Base-by-base conservation (phyloP, 441 rosid genomes). In the Brassica balearica region DNA sequence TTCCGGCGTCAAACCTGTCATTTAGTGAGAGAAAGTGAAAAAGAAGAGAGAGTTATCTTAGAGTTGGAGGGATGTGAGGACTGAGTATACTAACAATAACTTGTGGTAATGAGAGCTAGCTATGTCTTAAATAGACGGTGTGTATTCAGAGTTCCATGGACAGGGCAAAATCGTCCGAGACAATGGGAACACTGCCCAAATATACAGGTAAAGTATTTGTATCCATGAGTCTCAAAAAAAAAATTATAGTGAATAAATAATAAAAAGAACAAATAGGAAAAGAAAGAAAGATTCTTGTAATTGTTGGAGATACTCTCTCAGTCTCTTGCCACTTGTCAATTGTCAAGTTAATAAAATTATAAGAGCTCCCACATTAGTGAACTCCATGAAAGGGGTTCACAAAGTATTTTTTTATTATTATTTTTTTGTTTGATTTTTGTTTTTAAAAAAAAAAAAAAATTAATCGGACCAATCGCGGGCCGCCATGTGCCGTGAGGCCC, bases 91-190 rank as follows among this genome's bases (percentile, higher is more conserved):
- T 43, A 70, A 70, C 64, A 69, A 56, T 75, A 80, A 80, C 34
- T 7, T 56, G 82, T 58, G 79, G 82, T 74, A 1, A 63, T 41
- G 72, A 74, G 75, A n/a, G 27, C 6, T 48, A n/a, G 27, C 6
- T 48, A 22, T 38, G 73, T 25, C 55, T 79, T 79, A 69, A 38
- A 79, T 74, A 80, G 75, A 69, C 62, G 43, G 43, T 62, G 65
- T 62, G 59, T 56, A 11, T 20, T 59, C 29, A 62, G 22, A 55
- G 66, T n/a, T 62, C 36, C 25, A 5, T 19, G 20, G 17, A 36
- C 43, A 63, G 82, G 79, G 82, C 63, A 79, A 6, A 29, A 43
- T 2, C 72, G 82, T 74, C 82, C 75, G 20, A 73, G 25, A 15
- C 3, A 38, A 17, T 68, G 65, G 67, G 82, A 62, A 63, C 58